A percentile compares a stretch with the other conserved stretches of the same genome.
Conservation (phyloP, 345 rosid genomes). For the Psidium guajava region DNA sequence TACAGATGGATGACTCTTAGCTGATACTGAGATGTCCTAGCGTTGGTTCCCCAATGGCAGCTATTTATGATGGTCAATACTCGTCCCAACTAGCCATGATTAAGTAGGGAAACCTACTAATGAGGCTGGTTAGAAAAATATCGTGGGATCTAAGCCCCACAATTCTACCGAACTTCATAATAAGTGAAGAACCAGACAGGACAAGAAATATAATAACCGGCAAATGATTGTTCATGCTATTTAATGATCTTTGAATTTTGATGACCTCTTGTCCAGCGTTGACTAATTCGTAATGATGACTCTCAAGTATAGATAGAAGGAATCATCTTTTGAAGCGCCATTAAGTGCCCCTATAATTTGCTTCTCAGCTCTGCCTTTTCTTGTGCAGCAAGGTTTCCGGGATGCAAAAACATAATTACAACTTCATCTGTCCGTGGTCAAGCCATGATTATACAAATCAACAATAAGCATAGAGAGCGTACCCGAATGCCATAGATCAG, state of each 20-base stretch:
- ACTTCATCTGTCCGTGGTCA: not conserved
- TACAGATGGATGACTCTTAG: not conserved
- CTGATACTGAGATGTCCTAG: not conserved
- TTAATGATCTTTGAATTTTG: not conserved
- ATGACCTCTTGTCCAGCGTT: not conserved
- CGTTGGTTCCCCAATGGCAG: not conserved
- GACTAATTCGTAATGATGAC: not conserved
- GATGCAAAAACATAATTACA: not conserved
- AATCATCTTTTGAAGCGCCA: not conserved
- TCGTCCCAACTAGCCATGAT: not conserved
- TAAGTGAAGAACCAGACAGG: not conserved
- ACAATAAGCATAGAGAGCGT: not conserved
- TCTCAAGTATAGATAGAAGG: not conserved
- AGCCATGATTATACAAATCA: not conserved
- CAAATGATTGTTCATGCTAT: not conserved
- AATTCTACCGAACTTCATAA: not conserved
- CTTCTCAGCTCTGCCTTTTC: not conserved
- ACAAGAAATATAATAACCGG: not conserved
- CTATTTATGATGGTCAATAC: not conserved
- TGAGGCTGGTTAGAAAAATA: not conserved
- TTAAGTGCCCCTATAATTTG: not conserved
- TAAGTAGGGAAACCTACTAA: not conserved
- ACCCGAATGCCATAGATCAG: not conserved
- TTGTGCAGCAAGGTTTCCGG: not conserved
- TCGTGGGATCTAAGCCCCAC: not conserved